Percentiles rank a stretch among this genome's conserved stretches.
phyloP scores from a whole-genome alignment of 257 asterid genomes.

The Vinca minor region DNA sequence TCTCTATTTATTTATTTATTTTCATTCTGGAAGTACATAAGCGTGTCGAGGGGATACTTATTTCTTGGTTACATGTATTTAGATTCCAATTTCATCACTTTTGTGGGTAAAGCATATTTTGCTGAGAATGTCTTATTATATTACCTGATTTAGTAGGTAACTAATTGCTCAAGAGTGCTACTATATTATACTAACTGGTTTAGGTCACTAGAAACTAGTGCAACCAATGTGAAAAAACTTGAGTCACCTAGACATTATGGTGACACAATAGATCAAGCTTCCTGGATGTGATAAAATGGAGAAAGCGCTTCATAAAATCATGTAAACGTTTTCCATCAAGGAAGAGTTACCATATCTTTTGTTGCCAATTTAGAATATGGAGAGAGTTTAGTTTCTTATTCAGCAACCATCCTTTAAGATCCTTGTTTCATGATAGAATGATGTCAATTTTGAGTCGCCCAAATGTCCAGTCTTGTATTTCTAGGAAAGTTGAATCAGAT shows the following conservation, averaged over 20 bases:
- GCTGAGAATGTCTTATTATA: not conserved
- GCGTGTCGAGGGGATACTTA: not conserved
- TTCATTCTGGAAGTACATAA: slow-evolving; percentile 2
- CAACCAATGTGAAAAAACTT: not conserved
- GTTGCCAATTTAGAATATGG: not conserved
- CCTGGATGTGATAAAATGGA: not conserved
- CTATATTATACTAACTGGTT: too few relatives aligned
- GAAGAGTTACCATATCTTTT: not conserved
- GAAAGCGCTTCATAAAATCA: not conserved
- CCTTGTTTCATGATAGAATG: not conserved
- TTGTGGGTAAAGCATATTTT: too few relatives aligned
- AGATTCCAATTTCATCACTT: not conserved
- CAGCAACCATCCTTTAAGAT: not conserved
- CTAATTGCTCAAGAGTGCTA: too few relatives aligned
- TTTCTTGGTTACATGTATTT: not conserved
- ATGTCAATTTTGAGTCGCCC: not conserved
- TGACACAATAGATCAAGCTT: not conserved
- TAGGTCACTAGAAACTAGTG: too few relatives aligned
- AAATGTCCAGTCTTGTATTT: not conserved
- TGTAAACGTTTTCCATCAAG: not conserved
- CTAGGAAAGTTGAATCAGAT: not conserved
- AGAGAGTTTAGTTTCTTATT: not conserved
- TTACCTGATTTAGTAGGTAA: not conserved
- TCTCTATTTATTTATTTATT: not conserved
- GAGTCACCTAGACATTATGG: not conserved